Conservation (phyloP, 495 filamentous ascomycete genomes). For the Aspergillus nidulans region DNA sequence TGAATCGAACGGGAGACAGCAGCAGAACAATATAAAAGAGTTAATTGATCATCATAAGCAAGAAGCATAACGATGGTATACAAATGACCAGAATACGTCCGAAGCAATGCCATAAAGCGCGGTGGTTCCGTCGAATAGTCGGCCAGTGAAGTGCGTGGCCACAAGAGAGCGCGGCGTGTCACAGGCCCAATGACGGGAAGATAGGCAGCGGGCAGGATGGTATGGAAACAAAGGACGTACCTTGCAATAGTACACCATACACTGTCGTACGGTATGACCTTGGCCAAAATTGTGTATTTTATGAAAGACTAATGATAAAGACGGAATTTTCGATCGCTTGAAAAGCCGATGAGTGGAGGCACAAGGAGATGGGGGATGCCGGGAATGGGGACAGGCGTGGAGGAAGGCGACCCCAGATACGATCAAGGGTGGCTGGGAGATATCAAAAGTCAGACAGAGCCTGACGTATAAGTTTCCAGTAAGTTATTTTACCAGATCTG, state of each 20-base stretch:
- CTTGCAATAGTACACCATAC: constrained; percentile 14
- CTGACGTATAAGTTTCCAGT: constrained; percentile 19
- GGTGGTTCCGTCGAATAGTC: constrained; percentile 23
- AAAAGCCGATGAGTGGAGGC: constrained; percentile 21
- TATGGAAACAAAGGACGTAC: constrained; percentile 15
- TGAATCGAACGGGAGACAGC: background rate
- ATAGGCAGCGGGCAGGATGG: constrained; percentile 8
- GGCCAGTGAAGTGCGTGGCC: constrained; percentile 36
- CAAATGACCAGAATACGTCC: constrained; percentile 3
- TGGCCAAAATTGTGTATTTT: constrained; percentile 14
- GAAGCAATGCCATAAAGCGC: constrained; percentile 15
- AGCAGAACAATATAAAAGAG: constrained; percentile 19
- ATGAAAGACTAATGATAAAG: constrained; percentile 7
- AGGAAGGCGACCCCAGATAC: constrained; percentile 14
- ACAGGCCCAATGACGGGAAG: constrained; percentile 11
- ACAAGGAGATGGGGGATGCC: constrained; percentile 14
- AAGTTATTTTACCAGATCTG: constrained; percentile 22
- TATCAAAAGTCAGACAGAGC: constrained; percentile 17
- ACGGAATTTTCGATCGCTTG: constrained; percentile 10
- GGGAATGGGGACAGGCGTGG: constrained; percentile 23
- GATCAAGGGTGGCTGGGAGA: constrained; percentile 12
- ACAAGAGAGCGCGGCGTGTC: constrained; percentile 23
- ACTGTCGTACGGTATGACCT: constrained; percentile 9
- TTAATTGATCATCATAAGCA: constrained; percentile 20
- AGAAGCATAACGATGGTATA: constrained; percentile 16